Evolutionary conservation across 1,284 basidiomycete species (phyloP).

Genomic region (Kalmanozyma brasiliensis): DNA sequence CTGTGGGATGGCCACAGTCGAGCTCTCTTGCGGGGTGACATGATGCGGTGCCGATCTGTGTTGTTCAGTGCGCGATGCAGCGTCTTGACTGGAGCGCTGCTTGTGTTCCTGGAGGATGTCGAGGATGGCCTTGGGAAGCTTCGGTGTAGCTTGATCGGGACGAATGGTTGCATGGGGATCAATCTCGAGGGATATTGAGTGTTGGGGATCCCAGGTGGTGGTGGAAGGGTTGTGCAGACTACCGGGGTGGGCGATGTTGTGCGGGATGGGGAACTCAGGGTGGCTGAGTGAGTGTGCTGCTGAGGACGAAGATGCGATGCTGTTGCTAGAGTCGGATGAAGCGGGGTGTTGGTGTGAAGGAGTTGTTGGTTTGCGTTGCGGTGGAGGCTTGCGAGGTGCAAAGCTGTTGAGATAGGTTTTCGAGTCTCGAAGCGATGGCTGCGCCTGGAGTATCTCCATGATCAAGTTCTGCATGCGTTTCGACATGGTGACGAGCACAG

Average conservation of each 20-base stretch:
- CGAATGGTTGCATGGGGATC: slow-evolving; percentile 14
- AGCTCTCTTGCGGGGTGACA: slow-evolving; percentile 68
- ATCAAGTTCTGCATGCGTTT: slow-evolving; percentile 84
- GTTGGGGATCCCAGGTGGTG: slow-evolving; percentile 40
- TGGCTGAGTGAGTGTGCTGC: slow-evolving; percentile 18
- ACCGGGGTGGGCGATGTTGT: slow-evolving; percentile 37
- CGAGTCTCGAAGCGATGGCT: slow-evolving; percentile 90
- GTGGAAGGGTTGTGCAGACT: slow-evolving; percentile 46
- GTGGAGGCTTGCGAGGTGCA: slow-evolving; percentile 64
- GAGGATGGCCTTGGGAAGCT: slow-evolving; percentile 36
- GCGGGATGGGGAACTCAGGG: slow-evolving; percentile 41
- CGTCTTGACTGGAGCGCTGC: slow-evolving; percentile 12
- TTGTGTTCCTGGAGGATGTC: slow-evolving; percentile 35
- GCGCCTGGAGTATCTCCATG: slow-evolving; percentile 90
- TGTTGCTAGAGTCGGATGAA: slow-evolving; percentile 17
- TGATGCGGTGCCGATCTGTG: slow-evolving; percentile 49
- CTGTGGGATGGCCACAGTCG: slow-evolving; percentile 42
- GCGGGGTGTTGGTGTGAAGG: slow-evolving; percentile 6
- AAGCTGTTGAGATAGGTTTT: slow-evolving; percentile 89
- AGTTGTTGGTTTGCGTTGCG: slow-evolving; percentile 18
- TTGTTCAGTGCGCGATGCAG: slow-evolving; percentile 56
- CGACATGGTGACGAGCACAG: slow-evolving; percentile 44
- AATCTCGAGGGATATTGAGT: slow-evolving; percentile 24
- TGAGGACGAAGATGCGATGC: slow-evolving; percentile 11
- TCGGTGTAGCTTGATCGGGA: not conserved